Conservation (phyloP, 305 asterid genomes). For the Ajuga reptans region DNA sequence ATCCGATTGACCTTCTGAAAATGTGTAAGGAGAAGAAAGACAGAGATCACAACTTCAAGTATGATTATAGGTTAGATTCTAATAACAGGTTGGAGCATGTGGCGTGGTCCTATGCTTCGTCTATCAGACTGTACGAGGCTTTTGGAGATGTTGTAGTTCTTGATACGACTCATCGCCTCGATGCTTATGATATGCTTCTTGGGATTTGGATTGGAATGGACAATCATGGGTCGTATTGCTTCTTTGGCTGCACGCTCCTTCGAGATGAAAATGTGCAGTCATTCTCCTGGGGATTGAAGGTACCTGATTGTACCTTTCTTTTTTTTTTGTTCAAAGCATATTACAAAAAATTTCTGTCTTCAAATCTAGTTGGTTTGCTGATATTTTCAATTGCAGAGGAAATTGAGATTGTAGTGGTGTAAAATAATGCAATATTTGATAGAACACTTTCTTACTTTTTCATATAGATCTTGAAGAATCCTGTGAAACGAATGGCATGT, state of each 20-base stretch:
- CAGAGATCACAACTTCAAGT: slow-evolving; percentile 47
- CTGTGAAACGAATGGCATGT: not conserved
- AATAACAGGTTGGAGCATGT: slow-evolving; percentile 52
- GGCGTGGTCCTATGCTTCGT: slow-evolving; percentile 54
- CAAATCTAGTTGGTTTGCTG: slow-evolving; percentile 6
- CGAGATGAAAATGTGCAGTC: slow-evolving; percentile 56
- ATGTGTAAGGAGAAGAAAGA: slow-evolving; percentile 60
- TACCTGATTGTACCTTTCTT: slow-evolving; percentile 17
- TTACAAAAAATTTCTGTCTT: not conserved
- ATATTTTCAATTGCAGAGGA: not conserved
- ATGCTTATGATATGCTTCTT: slow-evolving; percentile 59
- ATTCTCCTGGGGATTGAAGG: slow-evolving; percentile 66
- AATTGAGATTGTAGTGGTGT: not conserved
- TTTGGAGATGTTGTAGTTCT: slow-evolving; percentile 56
- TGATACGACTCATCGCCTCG: slow-evolving; percentile 61
- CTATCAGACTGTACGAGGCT: slow-evolving; percentile 39
- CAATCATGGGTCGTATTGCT: slow-evolving; percentile 48
- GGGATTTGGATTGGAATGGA: slow-evolving; percentile 65
- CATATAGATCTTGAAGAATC: slow-evolving; percentile 4
- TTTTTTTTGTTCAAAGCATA: not conserved
- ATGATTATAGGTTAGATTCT: slow-evolving; percentile 40
- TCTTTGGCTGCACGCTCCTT: slow-evolving; percentile 55
- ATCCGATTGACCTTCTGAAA: slow-evolving; percentile 52
- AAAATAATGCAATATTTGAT: not conserved
- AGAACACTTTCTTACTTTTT: not conserved